These are phyloP conservation scores for Penicillium steckii DNA, from an alignment of 495 filamentous ascomycete genomes.

Conservation along the genomic window DNA sequence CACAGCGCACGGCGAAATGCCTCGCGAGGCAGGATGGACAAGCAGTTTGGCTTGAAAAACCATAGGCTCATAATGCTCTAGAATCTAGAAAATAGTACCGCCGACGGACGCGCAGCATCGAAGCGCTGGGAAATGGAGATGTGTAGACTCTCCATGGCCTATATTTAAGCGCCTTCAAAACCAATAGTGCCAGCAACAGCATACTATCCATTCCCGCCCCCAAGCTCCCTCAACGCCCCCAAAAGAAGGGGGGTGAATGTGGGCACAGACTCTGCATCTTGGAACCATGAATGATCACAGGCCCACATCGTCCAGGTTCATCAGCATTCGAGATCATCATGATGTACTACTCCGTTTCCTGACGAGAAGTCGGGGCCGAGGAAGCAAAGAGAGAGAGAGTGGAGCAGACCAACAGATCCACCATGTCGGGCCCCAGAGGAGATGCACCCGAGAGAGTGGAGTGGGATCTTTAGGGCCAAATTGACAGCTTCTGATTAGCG, in stretches of 20 bases:
- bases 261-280: slow-evolving; percentile 9
- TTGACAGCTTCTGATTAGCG: slow-evolving; percentile 15
- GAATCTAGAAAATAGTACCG: slow-evolving; percentile 30
- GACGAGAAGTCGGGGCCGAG: background rate
- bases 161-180: slow-evolving; percentile 42
- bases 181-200: slow-evolving; percentile 19
- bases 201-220: slow-evolving; percentile 27
- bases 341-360: too few species aligned
- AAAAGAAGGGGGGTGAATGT: background rate
- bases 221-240: slow-evolving; percentile 24
- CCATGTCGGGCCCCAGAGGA: background rate
- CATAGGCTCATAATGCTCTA: slow-evolving; percentile 41
- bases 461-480: slow-evolving; percentile 7
- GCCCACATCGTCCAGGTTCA: background rate
- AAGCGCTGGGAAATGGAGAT: slow-evolving; percentile 23
- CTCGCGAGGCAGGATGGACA: slow-evolving; percentile 39
- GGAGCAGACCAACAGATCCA: background rate
- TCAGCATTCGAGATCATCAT: background rate
- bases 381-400: background rate
- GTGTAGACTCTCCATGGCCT: slow-evolving; percentile 38
- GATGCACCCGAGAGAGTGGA: background rate
- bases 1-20: slow-evolving; percentile 31
- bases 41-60: slow-evolving; percentile 28
- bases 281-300: slow-evolving; percentile 1
- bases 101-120: slow-evolving; percentile 37